Evolutionary conservation across 805 yeast genomes (phyloP), one percentile per base, ranked within the genome.

Genomic region (Ogataea polymorpha): DNA sequence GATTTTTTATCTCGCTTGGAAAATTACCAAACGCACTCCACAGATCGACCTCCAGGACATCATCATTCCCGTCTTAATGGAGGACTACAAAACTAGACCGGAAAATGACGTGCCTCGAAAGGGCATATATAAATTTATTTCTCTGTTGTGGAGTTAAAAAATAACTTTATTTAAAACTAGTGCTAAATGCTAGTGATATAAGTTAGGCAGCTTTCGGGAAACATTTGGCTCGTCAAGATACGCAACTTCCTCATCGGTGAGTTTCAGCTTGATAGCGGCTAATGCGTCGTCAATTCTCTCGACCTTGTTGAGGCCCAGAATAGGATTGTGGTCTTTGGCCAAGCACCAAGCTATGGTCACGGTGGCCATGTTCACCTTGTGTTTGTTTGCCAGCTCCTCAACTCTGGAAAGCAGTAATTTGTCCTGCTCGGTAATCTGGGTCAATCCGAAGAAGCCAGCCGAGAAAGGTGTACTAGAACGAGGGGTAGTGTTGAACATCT

Each of bases 291-390:
- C 75, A 15, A 80, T 65, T 40, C 84, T 66, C 49, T 65, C 66
- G 15, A 58, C 60, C 16, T 67, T 68, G 49, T 62, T 68, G 39
- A 78, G 43, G 2, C 86, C 85, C n/a, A 79, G 68, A 48, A 79
- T 77, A n/a, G 86, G 85, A 30, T 50, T 45, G 15, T 65, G 59
- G 7, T 79, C 80, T 53, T 78, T 79, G 36, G 67, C 45, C 1
- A 77, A 17, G 1, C 67, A 68, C 84, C 83, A 80, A 3, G 81
- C 77, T 6, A 70, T 64, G 3, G 82, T 64, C 16, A 80, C 58
- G 12, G 62, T 62, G 2, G 83, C 77, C 85, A 80, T 79, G 1
- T 75, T 53, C 11, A 71, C 73, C 7, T 54, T 62, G 35, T 63
- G 58, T 47, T 72, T 70, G 41, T 67, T 63, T 3, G 86, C 70